A percentile compares a stretch with the other conserved stretches of the same genome.
Conservation (phyloP, 2,329 filamentous ascomycete genomes). For the Polychaeton citri region DNA sequence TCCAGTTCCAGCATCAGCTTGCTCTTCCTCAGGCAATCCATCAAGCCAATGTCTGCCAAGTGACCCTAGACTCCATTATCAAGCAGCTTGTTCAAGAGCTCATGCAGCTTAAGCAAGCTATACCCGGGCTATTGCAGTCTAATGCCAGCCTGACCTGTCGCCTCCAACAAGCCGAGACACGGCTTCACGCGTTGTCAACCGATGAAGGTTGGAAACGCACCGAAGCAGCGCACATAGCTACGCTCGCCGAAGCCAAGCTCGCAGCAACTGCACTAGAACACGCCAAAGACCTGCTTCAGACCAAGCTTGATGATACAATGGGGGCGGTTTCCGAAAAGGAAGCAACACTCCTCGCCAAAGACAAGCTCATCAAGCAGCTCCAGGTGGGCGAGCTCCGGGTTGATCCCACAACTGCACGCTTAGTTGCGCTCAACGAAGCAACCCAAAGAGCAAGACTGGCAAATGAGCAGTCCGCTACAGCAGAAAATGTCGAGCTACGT, state of each 20-base stretch:
- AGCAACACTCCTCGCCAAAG: background rate
- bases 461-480: background rate
- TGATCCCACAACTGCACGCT: background rate
- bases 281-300: background rate
- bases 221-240: too few species aligned
- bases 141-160: background rate
- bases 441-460: background rate
- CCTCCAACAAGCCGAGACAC: background rate
- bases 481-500: background rate
- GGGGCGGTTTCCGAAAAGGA: background rate
- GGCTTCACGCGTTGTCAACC: too few species aligned
- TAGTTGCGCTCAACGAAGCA: background rate
- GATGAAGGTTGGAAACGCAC: too few species aligned
- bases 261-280: background rate
- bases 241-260: too few species aligned
- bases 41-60: too few species aligned
- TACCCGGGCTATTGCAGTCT: background rate
- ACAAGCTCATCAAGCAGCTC: background rate
- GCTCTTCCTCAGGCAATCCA: too few species aligned
- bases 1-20: too few species aligned
- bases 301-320: background rate
- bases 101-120: background rate
- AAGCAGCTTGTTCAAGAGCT: background rate
- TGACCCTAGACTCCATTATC: too few species aligned
- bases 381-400: background rate